Conservation (phyloP, 305 asterid species). For the Solanum hybrid region DNA sequence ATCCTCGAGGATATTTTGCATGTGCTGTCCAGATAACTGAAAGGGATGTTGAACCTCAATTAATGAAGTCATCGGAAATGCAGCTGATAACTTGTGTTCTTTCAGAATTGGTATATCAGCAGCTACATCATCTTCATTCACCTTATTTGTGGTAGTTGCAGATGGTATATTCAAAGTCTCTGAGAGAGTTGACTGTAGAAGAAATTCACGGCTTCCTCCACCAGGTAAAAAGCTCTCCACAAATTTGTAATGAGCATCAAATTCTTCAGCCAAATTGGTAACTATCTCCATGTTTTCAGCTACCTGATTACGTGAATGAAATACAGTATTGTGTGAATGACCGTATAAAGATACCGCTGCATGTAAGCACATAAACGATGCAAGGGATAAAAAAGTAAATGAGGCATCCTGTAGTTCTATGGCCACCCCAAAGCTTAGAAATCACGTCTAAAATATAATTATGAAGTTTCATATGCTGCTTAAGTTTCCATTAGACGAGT, state of each 20-base stretch:
- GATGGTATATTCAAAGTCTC: constrained; percentile 31
- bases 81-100: constrained; percentile 14
- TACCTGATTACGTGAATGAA: constrained; percentile 41
- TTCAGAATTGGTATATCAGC: constrained; percentile 9
- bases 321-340: constrained; percentile 4
- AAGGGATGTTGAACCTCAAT: constrained; percentile 32
- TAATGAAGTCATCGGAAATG: constrained; percentile 26
- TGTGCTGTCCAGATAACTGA: constrained; percentile 12
- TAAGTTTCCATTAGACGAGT: background rate
- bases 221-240: constrained; percentile 7
- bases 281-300: constrained; percentile 51
- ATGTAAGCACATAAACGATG: background rate
- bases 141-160: constrained; percentile 12
- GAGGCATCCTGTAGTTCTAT: background rate
- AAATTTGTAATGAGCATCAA: constrained; percentile 24
- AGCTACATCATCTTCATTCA: constrained; percentile 14
- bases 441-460: background rate
- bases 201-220: constrained; percentile 3
- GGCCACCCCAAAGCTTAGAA: background rate
- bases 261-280: constrained; percentile 26
- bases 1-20: background rate
- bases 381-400: background rate
- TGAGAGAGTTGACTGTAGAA: constrained; percentile 18
- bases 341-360: background rate
- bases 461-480: background rate